phyloP scores from a whole-genome alignment of 192 early-diverging fungal species.

The Gamsiella multidivaricata region DNA sequence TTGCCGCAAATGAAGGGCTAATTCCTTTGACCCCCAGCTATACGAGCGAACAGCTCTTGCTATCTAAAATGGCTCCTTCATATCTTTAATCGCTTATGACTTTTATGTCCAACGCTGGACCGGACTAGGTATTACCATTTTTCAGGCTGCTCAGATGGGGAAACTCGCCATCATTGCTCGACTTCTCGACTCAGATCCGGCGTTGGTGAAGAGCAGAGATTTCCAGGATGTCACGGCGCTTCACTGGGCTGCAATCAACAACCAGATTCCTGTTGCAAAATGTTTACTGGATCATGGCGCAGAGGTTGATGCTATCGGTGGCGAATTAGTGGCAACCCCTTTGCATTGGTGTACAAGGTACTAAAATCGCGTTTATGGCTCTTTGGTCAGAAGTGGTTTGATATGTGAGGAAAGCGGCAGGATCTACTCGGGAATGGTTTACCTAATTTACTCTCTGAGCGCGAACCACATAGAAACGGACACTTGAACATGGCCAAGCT shows the following conservation, averaged over 20 bases:
- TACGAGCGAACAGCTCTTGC: too few relatives aligned
- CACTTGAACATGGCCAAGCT: conserved; percentile 78
- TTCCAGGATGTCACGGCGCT: conserved; percentile 77
- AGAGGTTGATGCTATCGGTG: conserved; percentile 77
- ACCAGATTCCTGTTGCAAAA: conserved; percentile 74
- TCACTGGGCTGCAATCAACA: conserved; percentile 89
- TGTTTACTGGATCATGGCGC: conserved; percentile 85
- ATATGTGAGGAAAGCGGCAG: too few relatives aligned
- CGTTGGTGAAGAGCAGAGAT: conserved; percentile 67
- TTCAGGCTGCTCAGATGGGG: conserved; percentile 80
- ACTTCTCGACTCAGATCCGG: conserved; percentile 67
- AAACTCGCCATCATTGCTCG: conserved; percentile 65
- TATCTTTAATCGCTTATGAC: neutral
- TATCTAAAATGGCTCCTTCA: neutral
- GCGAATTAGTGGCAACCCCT: conserved; percentile 85
- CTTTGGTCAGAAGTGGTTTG: too few relatives aligned
- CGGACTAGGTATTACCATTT: conserved; percentile 60
- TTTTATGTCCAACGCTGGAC: too few relatives aligned
- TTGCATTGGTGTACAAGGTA: conserved; percentile 93
- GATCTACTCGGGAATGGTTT: too few relatives aligned
- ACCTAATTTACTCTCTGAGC: too few relatives aligned
- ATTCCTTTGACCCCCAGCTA: too few relatives aligned
- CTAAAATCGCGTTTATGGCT: too few relatives aligned
- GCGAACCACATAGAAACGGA: conserved; percentile 80
- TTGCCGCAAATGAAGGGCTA: neutral